These are phyloP conservation scores for Oldenlandia corymbosa DNA, from an alignment of 257 asterid genomes.

Conservation along the genomic window DNA sequence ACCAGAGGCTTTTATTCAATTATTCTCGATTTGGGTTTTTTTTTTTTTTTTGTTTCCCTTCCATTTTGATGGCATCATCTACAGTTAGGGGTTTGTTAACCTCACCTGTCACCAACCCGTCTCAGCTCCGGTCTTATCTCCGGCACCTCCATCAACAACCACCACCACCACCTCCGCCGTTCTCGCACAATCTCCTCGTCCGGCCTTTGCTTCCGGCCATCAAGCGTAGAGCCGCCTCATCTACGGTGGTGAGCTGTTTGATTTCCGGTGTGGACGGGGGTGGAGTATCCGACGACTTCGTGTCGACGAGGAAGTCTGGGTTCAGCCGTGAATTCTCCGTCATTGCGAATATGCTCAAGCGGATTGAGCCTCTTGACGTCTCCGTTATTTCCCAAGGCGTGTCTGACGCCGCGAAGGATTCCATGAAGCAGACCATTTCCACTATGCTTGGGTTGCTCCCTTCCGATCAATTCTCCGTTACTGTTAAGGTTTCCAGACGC, in stretches of 20 bases:
- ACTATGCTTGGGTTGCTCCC: conserved; percentile 98
- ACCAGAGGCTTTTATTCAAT: too few species aligned
- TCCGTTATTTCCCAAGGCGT: conserved; percentile 79
- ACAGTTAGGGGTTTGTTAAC: conserved; percentile 46
- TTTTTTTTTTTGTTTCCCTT: too few species aligned
- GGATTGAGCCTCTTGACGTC: conserved; percentile 84
- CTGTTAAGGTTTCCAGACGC: conserved; percentile 56
- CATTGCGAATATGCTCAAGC: conserved; percentile 79
- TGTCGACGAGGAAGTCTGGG: conserved; percentile 71
- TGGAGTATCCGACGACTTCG: conserved; percentile 92
- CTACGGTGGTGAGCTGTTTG: conserved; percentile 41
- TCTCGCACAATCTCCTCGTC: conserved; percentile 33
- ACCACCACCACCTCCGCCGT: conserved; percentile 25
- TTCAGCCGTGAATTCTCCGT: conserved; percentile 83
- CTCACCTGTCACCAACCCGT: conserved; percentile 55
- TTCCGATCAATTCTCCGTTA: conserved; percentile 79
- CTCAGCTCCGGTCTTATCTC: conserved; percentile 23
- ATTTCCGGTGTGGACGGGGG: conserved; percentile 94
- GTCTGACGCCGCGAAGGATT: conserved; percentile 85
- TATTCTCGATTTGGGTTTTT: too few species aligned
- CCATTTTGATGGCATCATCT: conserved; percentile 51
- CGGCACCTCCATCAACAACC: conserved; percentile 19
- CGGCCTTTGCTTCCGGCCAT: conserved; percentile 45
- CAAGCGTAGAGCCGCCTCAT: conserved; percentile 13
- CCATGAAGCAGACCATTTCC: conserved; percentile 98